Evolutionary conservation across 257 asterid genomes (phyloP), one percentile per base, ranked within the genome.

Genomic region (Nemophila menziesii): DNA sequence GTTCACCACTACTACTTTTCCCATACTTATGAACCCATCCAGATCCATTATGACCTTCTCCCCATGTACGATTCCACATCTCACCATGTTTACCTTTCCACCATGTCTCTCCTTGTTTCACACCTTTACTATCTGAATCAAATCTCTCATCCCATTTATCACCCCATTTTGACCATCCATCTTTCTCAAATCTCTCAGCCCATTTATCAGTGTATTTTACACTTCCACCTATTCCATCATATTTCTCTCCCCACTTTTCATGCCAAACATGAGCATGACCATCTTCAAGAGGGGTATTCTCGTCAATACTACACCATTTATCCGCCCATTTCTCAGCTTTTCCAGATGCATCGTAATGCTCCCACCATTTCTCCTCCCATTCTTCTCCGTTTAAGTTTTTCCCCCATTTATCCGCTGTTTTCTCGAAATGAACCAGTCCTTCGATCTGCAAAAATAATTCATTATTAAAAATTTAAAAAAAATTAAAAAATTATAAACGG

Each of bases 11-110:
- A 79, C 96, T 90, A 73, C 98, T 84, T 74, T 65, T 74, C 5
- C 98, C 98, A 21, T 84, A 89, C 78, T 89, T 84, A 92, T 89
- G 98, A 45, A 89, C 79, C 96, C 96, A 84, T 11, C 98, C 98
- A 0, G 96, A 66, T 4, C 94, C 93, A 12, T 81, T 76, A 72
- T 89, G 98, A 5, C 84, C 93, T 58, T 89, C 98, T 0, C 98
- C 98, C 98, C 98, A 89, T 0, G 96, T 89, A 13, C 96, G 79
- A 58, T 79, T 81, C 98, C 98, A 90, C 9, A 79, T 74, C 6
- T 81, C 96, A 14, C 96, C 89, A 2, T 76, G 34, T 42, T 76
- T 78, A 4, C 98, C 98, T 51, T 59, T 65, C 98, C 98, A 90
- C 98, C 98, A 90, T 1, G 69, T 70, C 80, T 90, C 96, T 54